Base-by-base conservation (phyloP, 1,139 yeast species). In the Diutina pseudorugosa region DNA sequence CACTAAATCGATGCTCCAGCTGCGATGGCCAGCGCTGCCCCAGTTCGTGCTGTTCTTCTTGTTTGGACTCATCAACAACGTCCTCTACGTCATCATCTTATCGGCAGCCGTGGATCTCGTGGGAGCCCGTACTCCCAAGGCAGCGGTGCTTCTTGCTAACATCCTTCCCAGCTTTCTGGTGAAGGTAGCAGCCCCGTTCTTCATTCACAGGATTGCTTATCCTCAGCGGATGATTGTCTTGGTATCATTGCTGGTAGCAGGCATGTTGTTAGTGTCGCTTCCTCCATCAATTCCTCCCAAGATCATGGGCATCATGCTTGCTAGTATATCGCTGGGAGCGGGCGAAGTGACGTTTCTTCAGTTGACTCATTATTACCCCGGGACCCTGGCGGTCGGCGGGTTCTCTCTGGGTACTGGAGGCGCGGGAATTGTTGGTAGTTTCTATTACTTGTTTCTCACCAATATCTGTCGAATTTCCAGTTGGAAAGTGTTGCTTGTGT, bases 331-430 rank as follows among this genome's bases (percentile, higher is more conserved):
- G 16, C 84, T 96, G 0, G 98, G 98, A 0, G 67, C 90, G 27
- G 98, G 98, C 0, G 98, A 93, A 62, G 73, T 87, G 18, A 86
- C 96, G 0, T 93, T 91, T 58, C 68, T 93, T 51, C 95, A 87
- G 63, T 70, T 93, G 64, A 87, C 96, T 0, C 95, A 89, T 63
- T 80, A 70, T 59, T 83, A 77, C 61, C 73, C 73, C 19, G 75
- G 75, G 40, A 63, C 67, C 19, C 54, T 59, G 51, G 75, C 96
- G 2, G 72, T 93, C 50, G 82, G 86, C 51, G 97, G 95, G 0
- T 93, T 94, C 79, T 85, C 95, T 41, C 79, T 90, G 14, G 98
- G 98, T 0, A 93, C 98, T 0, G 98, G 98, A 0, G 95, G 89
- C 12, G 98, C 98, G 0, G 98, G 98, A 0, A 66, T 91, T 2